These are phyloP conservation scores for Fomitopsis pinicola DNA, from an alignment of 1,284 basidiomycete species.

Conservation along the genomic window DNA sequence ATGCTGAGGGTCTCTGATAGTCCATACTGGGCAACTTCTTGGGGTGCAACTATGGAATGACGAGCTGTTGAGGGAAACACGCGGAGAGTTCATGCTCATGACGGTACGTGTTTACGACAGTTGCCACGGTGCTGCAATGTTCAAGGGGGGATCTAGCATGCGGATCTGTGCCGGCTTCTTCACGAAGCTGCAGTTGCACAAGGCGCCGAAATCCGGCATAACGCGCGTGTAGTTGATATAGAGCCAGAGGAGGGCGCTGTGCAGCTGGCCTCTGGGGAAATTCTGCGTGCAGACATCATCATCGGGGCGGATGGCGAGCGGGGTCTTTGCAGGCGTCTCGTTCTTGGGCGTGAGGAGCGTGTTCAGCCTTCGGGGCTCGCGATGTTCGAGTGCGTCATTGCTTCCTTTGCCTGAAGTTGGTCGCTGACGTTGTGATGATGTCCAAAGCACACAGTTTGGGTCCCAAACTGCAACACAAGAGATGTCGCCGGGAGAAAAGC, in stretches of 20 bases:
- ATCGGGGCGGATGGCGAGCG: conserved; percentile 58
- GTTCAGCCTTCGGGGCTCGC: conserved; percentile 22
- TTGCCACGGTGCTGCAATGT: background rate
- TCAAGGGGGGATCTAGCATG: conserved; percentile 31
- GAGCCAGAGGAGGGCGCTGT: conserved; percentile 28
- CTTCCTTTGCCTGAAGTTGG: background rate
- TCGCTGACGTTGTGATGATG: background rate
- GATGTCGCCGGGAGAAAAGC: background rate
- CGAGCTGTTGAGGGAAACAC: conserved; percentile 49
- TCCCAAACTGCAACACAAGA: background rate
- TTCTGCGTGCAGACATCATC: conserved; percentile 50
- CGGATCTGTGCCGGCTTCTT: conserved; percentile 31
- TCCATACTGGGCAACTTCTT: conserved; percentile 37
- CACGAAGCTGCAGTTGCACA: conserved; percentile 40
- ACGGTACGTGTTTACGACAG: conserved; percentile 37
- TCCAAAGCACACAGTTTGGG: background rate
- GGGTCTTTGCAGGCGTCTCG: conserved; percentile 20
- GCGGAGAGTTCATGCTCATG: conserved; percentile 49
- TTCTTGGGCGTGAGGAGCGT: conserved; percentile 33
- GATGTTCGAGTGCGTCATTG: conserved; percentile 41
- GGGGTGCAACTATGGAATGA: conserved; percentile 51
- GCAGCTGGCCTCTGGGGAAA: conserved; percentile 41
- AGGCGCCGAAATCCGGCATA: conserved; percentile 20
- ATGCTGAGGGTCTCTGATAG: background rate
- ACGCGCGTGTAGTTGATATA: conserved; percentile 17